Conservation (phyloP, 352 stramenopile genomes). For the Phytophthora pinifolia region DNA sequence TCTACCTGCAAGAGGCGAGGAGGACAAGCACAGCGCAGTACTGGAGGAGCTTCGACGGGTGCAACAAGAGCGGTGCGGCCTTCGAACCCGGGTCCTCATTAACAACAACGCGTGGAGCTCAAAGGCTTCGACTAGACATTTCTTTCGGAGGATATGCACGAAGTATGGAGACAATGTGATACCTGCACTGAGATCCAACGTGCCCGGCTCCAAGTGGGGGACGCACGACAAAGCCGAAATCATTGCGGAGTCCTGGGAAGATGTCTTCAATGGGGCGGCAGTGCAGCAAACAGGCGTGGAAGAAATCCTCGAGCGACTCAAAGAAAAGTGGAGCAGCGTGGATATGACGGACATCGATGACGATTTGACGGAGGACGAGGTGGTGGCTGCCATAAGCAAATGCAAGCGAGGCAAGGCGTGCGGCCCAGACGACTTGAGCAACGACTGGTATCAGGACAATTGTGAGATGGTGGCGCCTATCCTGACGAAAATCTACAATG, state of each 20-base stretch:
- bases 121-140: background rate
- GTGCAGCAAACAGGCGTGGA: background rate
- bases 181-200: background rate
- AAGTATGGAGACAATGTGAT: conserved; percentile 5
- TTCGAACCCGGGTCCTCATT: background rate
- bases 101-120: background rate
- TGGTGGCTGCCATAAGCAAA: background rate
- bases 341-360: conserved; percentile 1
- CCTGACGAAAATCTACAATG: no score
- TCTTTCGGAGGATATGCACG: conserved; percentile 2
- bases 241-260: background rate
- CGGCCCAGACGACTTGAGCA: conserved; percentile 1
- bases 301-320: no score
- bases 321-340: background rate
- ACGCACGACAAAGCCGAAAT: conserved; percentile 3
- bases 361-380: background rate
- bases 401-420: conserved; percentile 4
- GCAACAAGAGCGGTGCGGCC: background rate
- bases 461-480: background rate
- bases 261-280: background rate
- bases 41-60: background rate
- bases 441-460: conserved; percentile 11
- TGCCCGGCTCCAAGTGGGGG: no score
- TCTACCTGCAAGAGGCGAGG: background rate
- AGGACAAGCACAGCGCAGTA: background rate